Percentiles rank a stretch among this genome's conserved stretches.
Conservation (phyloP, 148 eudicot genomes). For the Fagopyrum homotropicum region DNA sequence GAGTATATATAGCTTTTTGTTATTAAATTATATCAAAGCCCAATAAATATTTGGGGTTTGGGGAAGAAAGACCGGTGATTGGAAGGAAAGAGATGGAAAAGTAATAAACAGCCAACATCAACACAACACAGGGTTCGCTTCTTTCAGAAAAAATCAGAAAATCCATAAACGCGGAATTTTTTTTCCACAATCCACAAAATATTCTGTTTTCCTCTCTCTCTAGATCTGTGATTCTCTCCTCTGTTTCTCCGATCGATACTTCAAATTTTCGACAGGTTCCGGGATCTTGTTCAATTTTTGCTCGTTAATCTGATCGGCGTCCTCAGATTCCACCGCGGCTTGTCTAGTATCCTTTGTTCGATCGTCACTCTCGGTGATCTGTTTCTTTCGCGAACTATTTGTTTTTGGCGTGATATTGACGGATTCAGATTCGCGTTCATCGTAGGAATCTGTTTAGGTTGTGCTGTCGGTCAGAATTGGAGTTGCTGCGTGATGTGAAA, state of each 20-base stretch:
- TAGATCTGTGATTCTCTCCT: slow-evolving; percentile 6
- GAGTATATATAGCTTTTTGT: too few species aligned
- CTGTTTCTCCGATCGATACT: background rate
- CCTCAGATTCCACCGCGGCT: background rate
- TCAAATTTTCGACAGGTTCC: background rate
- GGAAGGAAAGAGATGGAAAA: background rate
- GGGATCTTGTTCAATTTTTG: background rate
- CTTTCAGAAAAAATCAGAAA: background rate
- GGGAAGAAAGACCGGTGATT: too few species aligned
- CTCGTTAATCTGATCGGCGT: background rate
- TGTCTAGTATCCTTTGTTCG: background rate
- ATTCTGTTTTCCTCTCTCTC: background rate
- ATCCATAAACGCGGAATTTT: background rate
- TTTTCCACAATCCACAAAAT: slow-evolving; percentile 3
- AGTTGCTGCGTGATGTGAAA: background rate
- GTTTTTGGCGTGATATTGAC: background rate
- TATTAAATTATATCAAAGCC: too few species aligned
- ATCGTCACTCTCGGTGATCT: background rate
- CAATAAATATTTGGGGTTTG: too few species aligned
- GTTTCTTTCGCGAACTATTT: background rate
- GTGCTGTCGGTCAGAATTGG: background rate
- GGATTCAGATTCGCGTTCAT: slow-evolving; percentile 3
- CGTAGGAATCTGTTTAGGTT: slow-evolving; percentile 6
- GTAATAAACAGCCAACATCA: background rate
- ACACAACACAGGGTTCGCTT: background rate